Percentiles rank a stretch among this genome's conserved stretches.
These are phyloP conservation scores for Tolypocladium paradoxum DNA, from an alignment of 2,329 filamentous ascomycete species.

Conservation along the genomic window DNA sequence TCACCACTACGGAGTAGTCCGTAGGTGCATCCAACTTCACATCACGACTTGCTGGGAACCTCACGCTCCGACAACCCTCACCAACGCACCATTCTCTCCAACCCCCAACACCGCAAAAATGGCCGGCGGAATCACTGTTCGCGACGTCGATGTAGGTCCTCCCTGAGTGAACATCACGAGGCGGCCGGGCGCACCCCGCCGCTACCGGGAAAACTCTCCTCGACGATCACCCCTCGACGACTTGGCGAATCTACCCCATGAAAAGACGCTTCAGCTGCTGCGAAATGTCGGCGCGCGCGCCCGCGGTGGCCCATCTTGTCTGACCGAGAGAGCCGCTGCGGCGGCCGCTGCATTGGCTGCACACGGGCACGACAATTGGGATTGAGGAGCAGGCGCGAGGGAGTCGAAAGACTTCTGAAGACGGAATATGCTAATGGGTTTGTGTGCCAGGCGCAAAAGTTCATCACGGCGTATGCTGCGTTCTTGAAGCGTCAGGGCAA, in stretches of 20 bases:
- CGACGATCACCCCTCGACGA: slow-evolving; percentile 9
- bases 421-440: slow-evolving; percentile 63
- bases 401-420: slow-evolving; percentile 62
- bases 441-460: slow-evolving; percentile 65
- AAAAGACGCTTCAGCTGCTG: slow-evolving; percentile 2
- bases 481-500: slow-evolving; percentile 94
- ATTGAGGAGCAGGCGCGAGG: slow-evolving; percentile 57
- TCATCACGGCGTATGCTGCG: slow-evolving; percentile 74
- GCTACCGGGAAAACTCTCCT: background rate
- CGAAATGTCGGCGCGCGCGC: background rate
- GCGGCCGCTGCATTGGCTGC: background rate
- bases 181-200: background rate
- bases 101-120: slow-evolving; percentile 53
- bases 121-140: slow-evolving; percentile 69
- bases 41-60: slow-evolving; percentile 9
- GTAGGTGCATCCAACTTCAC: slow-evolving; percentile 8
- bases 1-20: no score
- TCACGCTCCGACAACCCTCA: slow-evolving; percentile 18
- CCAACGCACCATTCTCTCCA: slow-evolving; percentile 17
- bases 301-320: background rate
- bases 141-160: slow-evolving; percentile 71
- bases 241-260: slow-evolving; percentile 9
- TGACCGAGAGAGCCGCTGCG: background rate
- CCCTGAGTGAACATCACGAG: slow-evolving; percentile 15
- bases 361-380: slow-evolving; percentile 6